Evolutionary conservation across 257 asterid genomes (phyloP).

Genomic region (Vinca minor): DNA sequence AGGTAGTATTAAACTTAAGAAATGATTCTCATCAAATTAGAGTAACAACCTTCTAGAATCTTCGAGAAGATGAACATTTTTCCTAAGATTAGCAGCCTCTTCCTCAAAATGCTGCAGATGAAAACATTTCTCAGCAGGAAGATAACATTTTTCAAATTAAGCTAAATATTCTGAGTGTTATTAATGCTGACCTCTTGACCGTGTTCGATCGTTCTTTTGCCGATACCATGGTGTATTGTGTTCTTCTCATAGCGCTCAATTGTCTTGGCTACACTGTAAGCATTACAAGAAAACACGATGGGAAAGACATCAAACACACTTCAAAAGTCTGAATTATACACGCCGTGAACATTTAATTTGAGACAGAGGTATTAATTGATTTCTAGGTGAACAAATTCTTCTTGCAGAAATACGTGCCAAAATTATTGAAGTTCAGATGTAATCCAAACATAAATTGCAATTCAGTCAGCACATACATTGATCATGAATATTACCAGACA

Average conservation of each 20-base stretch:
- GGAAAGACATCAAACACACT: background rate
- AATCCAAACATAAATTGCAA: too few relatives aligned
- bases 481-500: too few relatives aligned
- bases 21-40: background rate
- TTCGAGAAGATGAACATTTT: conserved; percentile 36
- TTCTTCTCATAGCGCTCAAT: conserved; percentile 33
- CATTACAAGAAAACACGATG: conserved; percentile 1
- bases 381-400: too few relatives aligned
- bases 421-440: too few relatives aligned
- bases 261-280: conserved; percentile 23
- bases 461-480: too few relatives aligned
- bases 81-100: conserved; percentile 22
- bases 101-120: conserved; percentile 32
- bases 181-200: conserved; percentile 26
- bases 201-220: conserved; percentile 11
- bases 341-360: too few relatives aligned
- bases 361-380: too few relatives aligned
- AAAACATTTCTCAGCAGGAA: background rate
- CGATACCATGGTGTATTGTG: conserved; percentile 14
- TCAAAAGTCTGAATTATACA: too few relatives aligned
- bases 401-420: too few relatives aligned
- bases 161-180: too few relatives aligned
- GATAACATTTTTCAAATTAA: too few relatives aligned
- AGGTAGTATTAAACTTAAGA: too few relatives aligned
- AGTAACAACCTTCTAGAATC: conserved; percentile 37